These are phyloP conservation scores for Penicillium maclennaniae DNA, from an alignment of 495 filamentous ascomycete genomes.

Conservation along the genomic window DNA sequence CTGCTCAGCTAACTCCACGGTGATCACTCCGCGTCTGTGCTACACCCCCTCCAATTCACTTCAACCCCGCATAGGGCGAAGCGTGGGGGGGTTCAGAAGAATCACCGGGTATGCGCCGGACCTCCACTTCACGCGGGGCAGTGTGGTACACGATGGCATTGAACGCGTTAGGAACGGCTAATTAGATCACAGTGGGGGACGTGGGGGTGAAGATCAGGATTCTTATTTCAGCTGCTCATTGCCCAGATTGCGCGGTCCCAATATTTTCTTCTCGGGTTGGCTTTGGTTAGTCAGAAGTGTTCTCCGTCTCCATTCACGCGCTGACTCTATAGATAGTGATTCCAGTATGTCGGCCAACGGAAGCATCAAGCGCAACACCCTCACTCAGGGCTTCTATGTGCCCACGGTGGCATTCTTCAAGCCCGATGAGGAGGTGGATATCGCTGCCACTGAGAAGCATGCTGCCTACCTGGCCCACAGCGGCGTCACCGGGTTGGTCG, in stretches of 20 bases:
- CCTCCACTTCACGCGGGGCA: slow-evolving; percentile 8
- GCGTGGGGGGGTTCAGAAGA: slow-evolving; percentile 12
- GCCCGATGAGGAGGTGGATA: slow-evolving; percentile 58
- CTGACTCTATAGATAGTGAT: not conserved
- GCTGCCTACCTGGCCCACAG: slow-evolving; percentile 78
- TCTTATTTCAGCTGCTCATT: slow-evolving; percentile 16
- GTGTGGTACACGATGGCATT: slow-evolving; percentile 2
- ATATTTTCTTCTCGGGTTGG: not conserved
- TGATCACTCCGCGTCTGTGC: slow-evolving; percentile 7
- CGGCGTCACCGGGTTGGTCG: slow-evolving; percentile 75
- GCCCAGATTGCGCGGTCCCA: slow-evolving; percentile 1
- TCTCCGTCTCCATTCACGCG: not conserved
- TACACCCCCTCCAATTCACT: not conserved
- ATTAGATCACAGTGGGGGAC: slow-evolving; percentile 14
- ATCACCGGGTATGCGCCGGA: not conserved
- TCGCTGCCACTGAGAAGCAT: slow-evolving; percentile 66
- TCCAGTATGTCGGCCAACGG: slow-evolving; percentile 26
- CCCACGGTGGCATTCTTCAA: slow-evolving; percentile 69
- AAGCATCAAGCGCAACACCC: slow-evolving; percentile 21
- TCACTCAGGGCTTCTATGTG: slow-evolving; percentile 58
- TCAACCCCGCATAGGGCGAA: slow-evolving; percentile 18
- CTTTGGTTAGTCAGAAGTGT: not conserved
- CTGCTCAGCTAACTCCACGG: not conserved
- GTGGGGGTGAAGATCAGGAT: slow-evolving; percentile 19
- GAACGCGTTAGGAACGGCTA: slow-evolving; percentile 12